phyloP scores from a whole-genome alignment of 331 rosid genomes.

The Malus hybrid region DNA sequence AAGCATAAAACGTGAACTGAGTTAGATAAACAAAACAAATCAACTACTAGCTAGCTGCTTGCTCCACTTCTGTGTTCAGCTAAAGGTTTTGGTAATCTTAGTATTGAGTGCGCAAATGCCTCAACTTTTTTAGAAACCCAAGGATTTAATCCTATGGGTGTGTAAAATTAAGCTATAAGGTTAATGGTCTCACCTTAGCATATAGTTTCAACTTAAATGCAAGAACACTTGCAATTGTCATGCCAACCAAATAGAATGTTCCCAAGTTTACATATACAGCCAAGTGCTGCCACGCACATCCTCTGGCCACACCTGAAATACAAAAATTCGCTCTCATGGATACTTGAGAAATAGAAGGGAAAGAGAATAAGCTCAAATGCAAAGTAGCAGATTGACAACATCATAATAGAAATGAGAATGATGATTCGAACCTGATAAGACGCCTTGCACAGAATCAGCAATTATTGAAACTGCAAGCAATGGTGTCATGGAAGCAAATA shows the following conservation, averaged over 20 bases:
- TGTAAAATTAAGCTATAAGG: background rate
- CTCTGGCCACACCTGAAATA: constrained; percentile 66
- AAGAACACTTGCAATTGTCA: constrained; percentile 48
- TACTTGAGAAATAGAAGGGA: background rate
- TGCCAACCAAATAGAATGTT: constrained; percentile 52
- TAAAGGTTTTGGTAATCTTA: background rate
- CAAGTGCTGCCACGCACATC: constrained; percentile 73
- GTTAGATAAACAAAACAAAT: background rate
- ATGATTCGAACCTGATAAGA: constrained; percentile 60
- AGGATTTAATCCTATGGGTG: too few species aligned
- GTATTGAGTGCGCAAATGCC: background rate
- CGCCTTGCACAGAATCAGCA: constrained; percentile 65
- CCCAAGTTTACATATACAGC: constrained; percentile 53
- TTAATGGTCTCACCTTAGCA: constrained; percentile 32
- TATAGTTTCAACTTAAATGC: constrained; percentile 48
- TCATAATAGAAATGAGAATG: constrained; percentile 25
- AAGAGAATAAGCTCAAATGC: background rate
- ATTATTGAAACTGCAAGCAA: constrained; percentile 56
- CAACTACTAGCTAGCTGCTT: background rate
- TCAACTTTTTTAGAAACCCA: too few species aligned
- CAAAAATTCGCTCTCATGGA: background rate
- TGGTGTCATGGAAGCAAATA: constrained; percentile 72
- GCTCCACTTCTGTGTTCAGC: background rate
- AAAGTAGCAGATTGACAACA: constrained; percentile 10
- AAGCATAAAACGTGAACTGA: background rate